Evolutionary conservation across 805 yeast species (phyloP), one percentile per base, ranked within the genome.

Genomic region (Metschnikowia santaceciliae): DNA sequence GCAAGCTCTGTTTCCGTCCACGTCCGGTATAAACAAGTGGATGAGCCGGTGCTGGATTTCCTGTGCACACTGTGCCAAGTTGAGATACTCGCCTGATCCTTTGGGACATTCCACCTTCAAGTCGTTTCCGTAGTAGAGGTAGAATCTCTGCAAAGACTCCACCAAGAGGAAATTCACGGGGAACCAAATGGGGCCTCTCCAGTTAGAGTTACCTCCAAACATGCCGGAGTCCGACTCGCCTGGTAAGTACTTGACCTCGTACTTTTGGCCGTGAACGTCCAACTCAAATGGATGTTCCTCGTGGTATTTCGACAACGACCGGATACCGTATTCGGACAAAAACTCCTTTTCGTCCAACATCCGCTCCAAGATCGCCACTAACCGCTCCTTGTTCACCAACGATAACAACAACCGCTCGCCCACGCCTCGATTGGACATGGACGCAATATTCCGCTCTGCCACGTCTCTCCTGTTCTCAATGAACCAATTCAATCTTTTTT

Each of bases 131-230:
- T 90, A 90, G 73, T 90, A 90, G 62, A 90, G 73, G 67, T 84
- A 89, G 67, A 89, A 89, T 60, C 96, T 77, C 69, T 90, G 94
- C 59, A 90, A 74, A 0, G 96, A 82, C 71, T 90, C 97, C 51
- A 90, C 88, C 37, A 90, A 72, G 54, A 90, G 72, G 67, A 90
- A 90, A 62, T 86, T 90, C 11, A 88, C 88, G 19, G 97, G 96
- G 76, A 90, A 90, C 97, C 97, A 90, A 59, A 90, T 90, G 14
- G 97, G 97, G 2, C 97, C 97, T 67, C 97, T 79, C 97, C 97
- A 90, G 69, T 90, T 90, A 20, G 96, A 90, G 67, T 90, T 90
- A 52, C 97, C 97, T 46, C 97, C 97, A 77, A 90, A 90, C 81
- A 91, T 80, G 4, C 96, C 96, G 5, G 95, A 85, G 64, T 89